Conservation (phyloP, 2,329 filamentous ascomycete genomes). For the Aspergillus glaucus region DNA sequence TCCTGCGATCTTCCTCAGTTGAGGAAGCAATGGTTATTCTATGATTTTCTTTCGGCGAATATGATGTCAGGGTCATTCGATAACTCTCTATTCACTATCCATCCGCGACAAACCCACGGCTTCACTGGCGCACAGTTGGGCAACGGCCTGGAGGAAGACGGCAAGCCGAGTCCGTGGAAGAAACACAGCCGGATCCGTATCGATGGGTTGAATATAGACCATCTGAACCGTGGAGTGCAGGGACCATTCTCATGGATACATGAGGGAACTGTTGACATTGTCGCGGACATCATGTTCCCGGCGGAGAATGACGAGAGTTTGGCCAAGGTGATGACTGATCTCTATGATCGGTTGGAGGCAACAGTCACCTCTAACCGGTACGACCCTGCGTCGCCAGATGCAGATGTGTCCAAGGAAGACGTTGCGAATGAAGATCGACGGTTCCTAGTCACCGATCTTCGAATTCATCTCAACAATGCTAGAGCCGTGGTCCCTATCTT, state of each 20-base stretch:
- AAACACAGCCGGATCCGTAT: conserved; percentile 91
- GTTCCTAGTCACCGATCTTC: conserved; percentile 87
- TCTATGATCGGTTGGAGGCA: conserved; percentile 93
- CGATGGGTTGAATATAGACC: conserved; percentile 89
- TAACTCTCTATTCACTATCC: conserved; percentile 93
- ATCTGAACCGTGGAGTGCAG: conserved; percentile 86
- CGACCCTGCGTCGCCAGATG: conserved; percentile 11
- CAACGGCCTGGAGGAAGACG: conserved; percentile 52
- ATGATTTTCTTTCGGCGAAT: conserved; percentile 91
- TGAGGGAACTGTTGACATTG: conserved; percentile 92
- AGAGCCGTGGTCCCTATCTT: conserved; percentile 90
- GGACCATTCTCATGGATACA: conserved; percentile 98
- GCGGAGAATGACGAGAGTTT: conserved; percentile 81
- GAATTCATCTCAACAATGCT: conserved; percentile 92
- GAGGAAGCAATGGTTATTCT: conserved; percentile 94
- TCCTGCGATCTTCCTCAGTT: conserved; percentile 89
- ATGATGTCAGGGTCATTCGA: conserved; percentile 96
- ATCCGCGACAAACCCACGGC: conserved; percentile 83
- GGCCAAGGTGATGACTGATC: conserved; percentile 90
- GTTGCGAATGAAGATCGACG: conserved; percentile 51
- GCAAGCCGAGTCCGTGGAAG: conserved; percentile 74
- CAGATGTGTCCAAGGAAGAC: conserved; percentile 18
- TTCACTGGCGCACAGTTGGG: conserved; percentile 59
- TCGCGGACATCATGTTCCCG: conserved; percentile 92
- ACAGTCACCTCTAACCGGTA: conserved; percentile 76